Evolutionary conservation across 352 stramenopile species (phyloP), one percentile per base, ranked within the genome.

Genomic region (Phytophthora citrophthora): DNA sequence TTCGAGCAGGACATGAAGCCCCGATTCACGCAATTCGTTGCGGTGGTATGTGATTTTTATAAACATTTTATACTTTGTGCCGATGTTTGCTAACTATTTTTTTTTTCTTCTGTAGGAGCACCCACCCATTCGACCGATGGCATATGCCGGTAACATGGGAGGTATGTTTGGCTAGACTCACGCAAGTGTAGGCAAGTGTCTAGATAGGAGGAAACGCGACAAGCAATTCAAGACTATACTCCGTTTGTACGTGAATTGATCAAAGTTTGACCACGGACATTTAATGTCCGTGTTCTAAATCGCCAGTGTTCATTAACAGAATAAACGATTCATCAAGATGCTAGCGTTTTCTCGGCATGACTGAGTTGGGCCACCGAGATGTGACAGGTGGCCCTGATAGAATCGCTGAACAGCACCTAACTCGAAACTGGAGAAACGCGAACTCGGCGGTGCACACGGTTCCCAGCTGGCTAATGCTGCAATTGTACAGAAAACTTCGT

Each of bases 1-100:
- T 99, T 99, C 81, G 93, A 93, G 58, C 85, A 93, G 54, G 84
- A 95, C 50, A 91, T 98, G 81, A 91, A 98, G 81, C 97, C 97
- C 4, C 85, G 90, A 41, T 99, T 98, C 70, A 98, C 92, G 54
- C 91, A 99, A 69, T 99, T 98, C 71, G 87, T 89, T 11, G 90
- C 89, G 20, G 96, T 99, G 54, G 87, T 95, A 87, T 51, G 65
- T 74, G 15, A 23, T 50, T 36, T 39, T 20, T 8, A 20, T 20
- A 20, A 20, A 20, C 20, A 20, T 20, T 34, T 16, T n/a, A 18
- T n/a, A 11, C 20, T 56, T 16, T 20, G 54, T 15, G 15, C 31
- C 10, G 12, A 23, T 29, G 23, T 31, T 38, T 13, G 20, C 11
- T 29, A 26, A 48, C 32, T 20, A 24, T 31, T n/a, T 26, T 36